These are phyloP conservation scores for Podaxis sp. DNA, from an alignment of 768 basidiomycete species.

Conservation along the genomic window DNA sequence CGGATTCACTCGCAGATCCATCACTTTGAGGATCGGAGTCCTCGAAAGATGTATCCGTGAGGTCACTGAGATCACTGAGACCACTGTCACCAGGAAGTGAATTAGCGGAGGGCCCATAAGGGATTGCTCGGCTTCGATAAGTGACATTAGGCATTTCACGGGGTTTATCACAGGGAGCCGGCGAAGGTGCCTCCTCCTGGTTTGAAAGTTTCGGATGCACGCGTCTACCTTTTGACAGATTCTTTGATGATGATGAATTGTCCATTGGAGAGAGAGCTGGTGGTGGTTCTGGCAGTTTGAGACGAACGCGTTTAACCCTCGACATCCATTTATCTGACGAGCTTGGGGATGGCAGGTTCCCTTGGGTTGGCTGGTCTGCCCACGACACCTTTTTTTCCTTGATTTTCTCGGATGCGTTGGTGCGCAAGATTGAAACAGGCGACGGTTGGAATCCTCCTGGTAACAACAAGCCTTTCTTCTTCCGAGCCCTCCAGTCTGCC, in stretches of 20 bases:
- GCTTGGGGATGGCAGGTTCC: slow-evolving; percentile 3
- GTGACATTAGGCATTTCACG: neutral
- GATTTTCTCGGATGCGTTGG: neutral
- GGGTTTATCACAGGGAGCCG: neutral
- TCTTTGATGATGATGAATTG: neutral
- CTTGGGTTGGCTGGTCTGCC: slow-evolving; percentile 27
- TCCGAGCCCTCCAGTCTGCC: neutral
- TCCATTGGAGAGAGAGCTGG: too few species aligned
- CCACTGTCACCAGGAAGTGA: slow-evolving; percentile 31
- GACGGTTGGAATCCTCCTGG: neutral
- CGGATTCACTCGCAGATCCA: neutral
- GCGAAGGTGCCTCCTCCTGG: neutral
- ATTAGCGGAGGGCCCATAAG: neutral
- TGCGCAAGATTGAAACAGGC: slow-evolving; percentile 1
- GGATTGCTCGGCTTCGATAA: slow-evolving; percentile 17
- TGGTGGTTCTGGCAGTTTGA: slow-evolving; percentile 6
- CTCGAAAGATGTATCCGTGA: slow-evolving; percentile 26
- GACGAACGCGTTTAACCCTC: slow-evolving; percentile 6
- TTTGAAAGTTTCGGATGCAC: neutral
- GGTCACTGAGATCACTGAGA: slow-evolving; percentile 24
- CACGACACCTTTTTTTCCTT: slow-evolving; percentile 34
- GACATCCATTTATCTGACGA: neutral
- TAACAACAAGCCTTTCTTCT: neutral
- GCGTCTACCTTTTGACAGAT: neutral
- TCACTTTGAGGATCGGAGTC: slow-evolving; percentile 21